Percentiles rank a stretch among this genome's conserved stretches.
These are phyloP conservation scores for Keithomyces neogunnii DNA, from an alignment of 2,329 filamentous ascomycete species.

Conservation along the genomic window DNA sequence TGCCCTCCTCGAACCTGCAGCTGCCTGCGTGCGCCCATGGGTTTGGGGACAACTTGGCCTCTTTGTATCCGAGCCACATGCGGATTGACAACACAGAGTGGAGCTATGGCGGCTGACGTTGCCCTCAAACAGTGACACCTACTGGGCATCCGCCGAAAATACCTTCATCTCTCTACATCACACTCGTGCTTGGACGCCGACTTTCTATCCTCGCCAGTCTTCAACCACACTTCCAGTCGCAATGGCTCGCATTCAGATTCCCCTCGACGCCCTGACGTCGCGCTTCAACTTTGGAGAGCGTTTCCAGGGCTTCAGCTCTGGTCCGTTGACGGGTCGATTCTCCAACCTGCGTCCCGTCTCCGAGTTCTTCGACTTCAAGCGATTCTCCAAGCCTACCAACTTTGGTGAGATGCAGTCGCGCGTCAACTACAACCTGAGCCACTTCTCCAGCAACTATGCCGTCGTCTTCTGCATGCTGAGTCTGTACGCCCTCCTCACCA, in stretches of 20 bases:
- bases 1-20: not conserved
- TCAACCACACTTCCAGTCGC: constrained; percentile 6
- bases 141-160: not conserved
- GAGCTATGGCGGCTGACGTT: not conserved
- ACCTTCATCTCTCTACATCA: not conserved
- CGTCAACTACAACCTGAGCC: constrained; percentile 92
- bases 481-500: constrained; percentile 90
- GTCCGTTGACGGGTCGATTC: constrained; percentile 74
- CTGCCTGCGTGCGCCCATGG: not conserved
- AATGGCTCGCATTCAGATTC: constrained; percentile 89
- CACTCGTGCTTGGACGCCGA: not conserved
- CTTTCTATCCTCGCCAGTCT: constrained; percentile 3
- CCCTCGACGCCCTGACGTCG: constrained; percentile 83
- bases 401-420: constrained; percentile 84
- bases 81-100: not conserved
- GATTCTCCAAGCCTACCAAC: constrained; percentile 86
- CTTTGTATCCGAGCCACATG: not conserved
- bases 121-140: not conserved
- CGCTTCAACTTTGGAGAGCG: constrained; percentile 79
- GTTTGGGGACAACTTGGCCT: too few species aligned
- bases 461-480: constrained; percentile 89
- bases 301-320: constrained; percentile 73
- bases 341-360: constrained; percentile 83
- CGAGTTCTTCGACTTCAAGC: constrained; percentile 96
- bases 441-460: constrained; percentile 98